Conservation (phyloP, 2,329 filamentous ascomycete genomes). For the Xenoacremonium recifei region DNA sequence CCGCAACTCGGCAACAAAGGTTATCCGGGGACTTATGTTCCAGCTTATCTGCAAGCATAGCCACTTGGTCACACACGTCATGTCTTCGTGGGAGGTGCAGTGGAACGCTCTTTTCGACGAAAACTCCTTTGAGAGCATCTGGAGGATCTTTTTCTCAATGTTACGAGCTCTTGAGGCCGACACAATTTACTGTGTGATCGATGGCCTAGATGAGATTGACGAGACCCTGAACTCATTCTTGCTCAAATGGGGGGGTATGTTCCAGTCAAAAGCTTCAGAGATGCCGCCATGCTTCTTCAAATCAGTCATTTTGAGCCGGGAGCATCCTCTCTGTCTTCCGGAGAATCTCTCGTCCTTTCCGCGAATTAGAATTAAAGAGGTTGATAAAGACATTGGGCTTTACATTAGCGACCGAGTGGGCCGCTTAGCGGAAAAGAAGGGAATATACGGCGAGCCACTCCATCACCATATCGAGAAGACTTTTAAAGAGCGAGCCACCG, state of each 20-base stretch:
- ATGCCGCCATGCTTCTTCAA: not conserved
- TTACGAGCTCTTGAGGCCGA: rapidly evolving
- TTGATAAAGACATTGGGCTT: not conserved
- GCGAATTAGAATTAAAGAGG: not conserved
- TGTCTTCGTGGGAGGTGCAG: conserved; percentile 3
- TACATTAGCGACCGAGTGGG: conserved; percentile 2
- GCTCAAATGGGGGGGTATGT: not conserved
- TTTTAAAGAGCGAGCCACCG: conserved; percentile 4
- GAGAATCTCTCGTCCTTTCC: not conserved
- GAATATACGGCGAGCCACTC: rapidly evolving
- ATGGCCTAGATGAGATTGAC: conserved; percentile 11
- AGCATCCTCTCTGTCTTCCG: not conserved
- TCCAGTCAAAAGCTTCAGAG: not conserved
- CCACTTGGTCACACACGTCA: rapidly evolving
- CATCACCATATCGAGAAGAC: not conserved
- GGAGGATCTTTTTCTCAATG: not conserved
- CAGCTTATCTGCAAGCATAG: not conserved
- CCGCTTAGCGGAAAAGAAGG: not conserved
- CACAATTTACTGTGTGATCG: conserved; percentile 1
- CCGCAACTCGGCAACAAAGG: conserved; percentile 9
- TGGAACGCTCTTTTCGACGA: rapidly evolving
- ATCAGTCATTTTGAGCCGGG: conserved; percentile 1
- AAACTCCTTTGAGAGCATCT: not conserved
- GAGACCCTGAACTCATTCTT: not conserved
- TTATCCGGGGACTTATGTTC: conserved; percentile 3